A percentile compares a stretch with the other conserved stretches of the same genome.
Evolutionary conservation across 2,329 filamentous ascomycete species (phyloP).

Genomic region (Penicillium sp.): DNA sequence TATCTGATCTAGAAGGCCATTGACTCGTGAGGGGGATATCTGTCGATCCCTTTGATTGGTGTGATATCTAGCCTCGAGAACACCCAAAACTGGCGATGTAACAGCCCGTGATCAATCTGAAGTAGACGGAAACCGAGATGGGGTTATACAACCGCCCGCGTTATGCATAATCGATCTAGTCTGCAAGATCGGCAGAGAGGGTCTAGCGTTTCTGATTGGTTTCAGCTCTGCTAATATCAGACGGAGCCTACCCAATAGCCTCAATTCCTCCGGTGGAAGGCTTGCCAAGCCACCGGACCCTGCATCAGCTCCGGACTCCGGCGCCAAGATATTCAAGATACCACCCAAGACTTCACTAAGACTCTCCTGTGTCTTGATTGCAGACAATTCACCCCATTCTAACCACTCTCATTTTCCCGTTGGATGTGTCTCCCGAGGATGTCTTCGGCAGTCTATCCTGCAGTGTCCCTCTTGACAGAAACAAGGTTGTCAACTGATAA

Average conservation of each 20-base stretch:
- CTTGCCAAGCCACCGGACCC: constrained; percentile 15
- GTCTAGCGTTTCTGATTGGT: neutral
- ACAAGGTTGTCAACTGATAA: neutral
- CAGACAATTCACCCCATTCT: constrained; percentile 1
- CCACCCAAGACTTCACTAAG: constrained; percentile 20
- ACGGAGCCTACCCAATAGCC: neutral
- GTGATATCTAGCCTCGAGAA: neutral
- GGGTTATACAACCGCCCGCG: neutral
- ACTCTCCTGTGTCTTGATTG: constrained; percentile 6
- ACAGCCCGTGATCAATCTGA: neutral
- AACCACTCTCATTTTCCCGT: neutral
- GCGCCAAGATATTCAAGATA: constrained; percentile 27
- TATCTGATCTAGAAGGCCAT: neutral
- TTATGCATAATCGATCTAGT: neutral
- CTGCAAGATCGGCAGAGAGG: neutral
- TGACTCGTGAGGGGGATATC: neutral
- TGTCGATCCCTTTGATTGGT: neutral
- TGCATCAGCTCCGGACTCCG: constrained; percentile 21
- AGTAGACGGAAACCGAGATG: neutral
- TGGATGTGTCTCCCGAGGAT: neutral
- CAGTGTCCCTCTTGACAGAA: neutral
- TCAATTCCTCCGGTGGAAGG: neutral
- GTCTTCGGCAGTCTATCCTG: neutral
- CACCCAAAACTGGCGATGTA: neutral
- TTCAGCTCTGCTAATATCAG: neutral